A percentile compares a stretch with the other conserved stretches of the same genome.
These are phyloP conservation scores for Gossypium davidsonii DNA, from an alignment of 441 rosid genomes.

Conservation along the genomic window DNA sequence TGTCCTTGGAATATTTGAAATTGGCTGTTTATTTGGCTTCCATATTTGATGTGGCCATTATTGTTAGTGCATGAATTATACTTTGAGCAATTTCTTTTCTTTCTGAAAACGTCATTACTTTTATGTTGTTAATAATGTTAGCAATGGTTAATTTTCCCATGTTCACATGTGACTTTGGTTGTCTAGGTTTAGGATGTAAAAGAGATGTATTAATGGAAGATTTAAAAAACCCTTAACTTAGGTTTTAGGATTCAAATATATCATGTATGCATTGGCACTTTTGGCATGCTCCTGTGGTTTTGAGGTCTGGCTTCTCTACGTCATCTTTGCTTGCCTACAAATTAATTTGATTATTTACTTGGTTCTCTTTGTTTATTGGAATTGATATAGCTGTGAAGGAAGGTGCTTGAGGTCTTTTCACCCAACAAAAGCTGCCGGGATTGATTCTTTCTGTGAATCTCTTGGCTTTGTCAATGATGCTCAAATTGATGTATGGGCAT, in stretches of 20 bases:
- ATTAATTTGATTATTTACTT: not conserved
- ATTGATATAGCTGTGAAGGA: slow-evolving; percentile 55
- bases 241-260: not conserved
- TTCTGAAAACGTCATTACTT: not conserved
- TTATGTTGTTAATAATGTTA: not conserved
- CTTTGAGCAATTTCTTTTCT: not conserved
- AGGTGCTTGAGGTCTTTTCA: slow-evolving; percentile 74
- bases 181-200: slow-evolving; percentile 1
- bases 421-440: slow-evolving; percentile 41
- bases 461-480: slow-evolving; percentile 38
- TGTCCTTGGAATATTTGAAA: not conserved
- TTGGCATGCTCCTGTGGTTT: not conserved
- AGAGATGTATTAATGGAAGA: not conserved
- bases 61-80: not conserved
- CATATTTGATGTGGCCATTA: not conserved
- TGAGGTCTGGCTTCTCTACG: not conserved
- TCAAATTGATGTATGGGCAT: slow-evolving; percentile 42
- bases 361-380: slow-evolving; percentile 8
- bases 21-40: not conserved
- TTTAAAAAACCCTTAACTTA: not conserved
- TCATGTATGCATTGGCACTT: not conserved
- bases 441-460: slow-evolving; percentile 32
- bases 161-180: not conserved
- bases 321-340: not conserved
- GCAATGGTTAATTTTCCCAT: not conserved